These are phyloP conservation scores for Aphanoascus verrucosus DNA, from an alignment of 2,329 filamentous ascomycete genomes.

Conservation along the genomic window DNA sequence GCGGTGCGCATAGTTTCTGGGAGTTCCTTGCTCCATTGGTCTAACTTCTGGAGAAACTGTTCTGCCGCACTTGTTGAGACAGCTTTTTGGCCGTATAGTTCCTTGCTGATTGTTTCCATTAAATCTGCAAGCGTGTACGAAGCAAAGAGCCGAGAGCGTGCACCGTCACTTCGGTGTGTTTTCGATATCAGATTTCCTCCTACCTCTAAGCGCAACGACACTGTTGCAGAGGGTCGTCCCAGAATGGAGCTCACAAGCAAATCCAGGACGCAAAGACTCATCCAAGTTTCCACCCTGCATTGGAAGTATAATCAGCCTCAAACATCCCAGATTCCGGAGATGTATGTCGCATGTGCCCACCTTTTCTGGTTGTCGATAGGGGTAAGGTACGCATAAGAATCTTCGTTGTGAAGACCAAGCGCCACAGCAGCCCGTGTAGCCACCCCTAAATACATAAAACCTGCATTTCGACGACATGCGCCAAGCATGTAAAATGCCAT, in stretches of 20 bases:
- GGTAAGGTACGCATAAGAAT: constrained; percentile 19
- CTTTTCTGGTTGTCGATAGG: constrained; percentile 10
- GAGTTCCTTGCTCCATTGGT: constrained; percentile 38
- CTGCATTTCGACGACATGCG: constrained; percentile 48
- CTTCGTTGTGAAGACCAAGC: constrained; percentile 43
- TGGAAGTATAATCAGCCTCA: background rate
- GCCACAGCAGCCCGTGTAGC: constrained; percentile 48
- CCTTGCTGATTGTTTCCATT: constrained; percentile 37
- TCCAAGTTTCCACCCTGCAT: constrained; percentile 35
- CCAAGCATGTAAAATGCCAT: constrained; percentile 52
- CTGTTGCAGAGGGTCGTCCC: constrained; percentile 34
- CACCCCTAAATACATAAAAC: constrained; percentile 54
- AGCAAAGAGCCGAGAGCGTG: constrained; percentile 28
- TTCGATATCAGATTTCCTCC: constrained; percentile 18
- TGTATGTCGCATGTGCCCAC: background rate
- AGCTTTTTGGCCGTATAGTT: constrained; percentile 33
- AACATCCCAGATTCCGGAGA: background rate
- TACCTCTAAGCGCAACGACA: constrained; percentile 23
- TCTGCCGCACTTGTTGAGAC: constrained; percentile 30
- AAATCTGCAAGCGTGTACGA: constrained; percentile 37
- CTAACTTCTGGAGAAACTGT: constrained; percentile 34
- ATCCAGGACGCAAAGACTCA: constrained; percentile 41
- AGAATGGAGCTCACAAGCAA: constrained; percentile 41
- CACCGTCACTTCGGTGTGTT: constrained; percentile 16
- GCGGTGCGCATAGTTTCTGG: constrained; percentile 22